Evolutionary conservation across 2,329 filamentous ascomycete genomes (phyloP), one percentile per base, ranked within the genome.

Genomic region (Rhinocladiella mackenziei): DNA sequence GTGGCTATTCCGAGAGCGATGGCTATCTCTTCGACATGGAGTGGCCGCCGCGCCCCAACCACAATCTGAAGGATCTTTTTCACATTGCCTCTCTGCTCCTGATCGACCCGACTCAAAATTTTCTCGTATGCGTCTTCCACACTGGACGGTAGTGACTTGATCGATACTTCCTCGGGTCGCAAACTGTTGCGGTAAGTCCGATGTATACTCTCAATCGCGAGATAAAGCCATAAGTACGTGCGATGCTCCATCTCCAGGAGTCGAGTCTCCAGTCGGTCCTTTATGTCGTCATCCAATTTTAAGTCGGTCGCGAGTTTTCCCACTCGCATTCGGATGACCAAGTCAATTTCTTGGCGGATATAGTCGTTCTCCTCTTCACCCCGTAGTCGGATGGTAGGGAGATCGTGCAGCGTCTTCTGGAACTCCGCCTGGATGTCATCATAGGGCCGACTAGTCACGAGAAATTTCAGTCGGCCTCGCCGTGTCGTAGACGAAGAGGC

Each of bases 391-490:
- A 59, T 46, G 4, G 14, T 41, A 11, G 52, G 48, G 2, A 53
- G 33, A 40, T 42, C 18, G 9, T 19, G 7, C 3, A 33, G 15
- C 1, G 8, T 22, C 11, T 32, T 25, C 49, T 46, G 35, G 60
- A 62, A 23, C 17, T 41, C 11, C 22, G 15, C 11, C 35, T 40
- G 8, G 11, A 65, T 62, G 0, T 58, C 32, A 2, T 45, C 28
- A 40, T 64, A 63, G 0, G 60, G 58, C 2, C 62, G 57, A 40
- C 62, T 64, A 0, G 60, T 65, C 5, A 57, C 41, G 3, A 58
- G 33, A 39, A 60, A 53, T 40, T 58, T 61, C n/a, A 59, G 32
- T 22, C 28, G 19, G 10, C 33, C 39, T 25, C 4, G 29, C 15
- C 48, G 29, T 4, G n/a, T 30, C 11, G 17, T n/a, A 2, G 47